phyloP scores from a whole-genome alignment of 768 basidiomycete species.

The Mycena floridula region DNA sequence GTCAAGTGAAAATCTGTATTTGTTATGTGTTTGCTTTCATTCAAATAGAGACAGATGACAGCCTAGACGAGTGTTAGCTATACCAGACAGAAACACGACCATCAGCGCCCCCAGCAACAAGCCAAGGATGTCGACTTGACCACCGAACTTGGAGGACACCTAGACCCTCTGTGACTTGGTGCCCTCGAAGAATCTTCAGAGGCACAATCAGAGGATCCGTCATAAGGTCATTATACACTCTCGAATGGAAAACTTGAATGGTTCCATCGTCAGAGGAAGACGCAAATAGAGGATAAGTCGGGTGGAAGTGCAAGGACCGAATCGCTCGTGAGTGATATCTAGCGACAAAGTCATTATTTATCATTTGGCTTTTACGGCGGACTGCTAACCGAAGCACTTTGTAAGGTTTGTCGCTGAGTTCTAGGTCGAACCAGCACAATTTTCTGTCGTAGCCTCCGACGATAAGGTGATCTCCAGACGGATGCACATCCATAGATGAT shows the following conservation, averaged over 20 bases:
- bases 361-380: conserved; percentile 2
- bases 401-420: conserved; percentile 94
- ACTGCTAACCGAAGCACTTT: conserved; percentile 78
- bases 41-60: too few relatives aligned
- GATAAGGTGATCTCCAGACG: conserved; percentile 92
- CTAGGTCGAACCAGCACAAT: conserved; percentile 98
- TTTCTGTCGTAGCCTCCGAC: conserved; percentile 98
- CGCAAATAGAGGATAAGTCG: conserved; percentile 91
- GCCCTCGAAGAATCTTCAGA: conserved; percentile 93
- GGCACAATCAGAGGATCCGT: conserved; percentile 98
- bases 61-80: too few relatives aligned
- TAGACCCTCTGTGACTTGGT: conserved; percentile 75
- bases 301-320: conserved; percentile 90
- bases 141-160: conserved; percentile 90
- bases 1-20: too few relatives aligned
- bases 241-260: conserved; percentile 94
- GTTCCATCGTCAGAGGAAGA: conserved; percentile 96
- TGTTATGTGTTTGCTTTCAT: too few relatives aligned
- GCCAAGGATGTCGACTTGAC: conserved; percentile 88
- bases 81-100: conserved; percentile 87
- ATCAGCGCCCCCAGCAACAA: conserved; percentile 89
- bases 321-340: conserved; percentile 95
- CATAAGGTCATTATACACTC: conserved; percentile 93
- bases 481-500: conserved; percentile 94
- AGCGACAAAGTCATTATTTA: conserved; percentile 5